Evolutionary conservation across 2,329 filamentous ascomycete genomes (phyloP).

Genomic region (Celoporthe dispersa): DNA sequence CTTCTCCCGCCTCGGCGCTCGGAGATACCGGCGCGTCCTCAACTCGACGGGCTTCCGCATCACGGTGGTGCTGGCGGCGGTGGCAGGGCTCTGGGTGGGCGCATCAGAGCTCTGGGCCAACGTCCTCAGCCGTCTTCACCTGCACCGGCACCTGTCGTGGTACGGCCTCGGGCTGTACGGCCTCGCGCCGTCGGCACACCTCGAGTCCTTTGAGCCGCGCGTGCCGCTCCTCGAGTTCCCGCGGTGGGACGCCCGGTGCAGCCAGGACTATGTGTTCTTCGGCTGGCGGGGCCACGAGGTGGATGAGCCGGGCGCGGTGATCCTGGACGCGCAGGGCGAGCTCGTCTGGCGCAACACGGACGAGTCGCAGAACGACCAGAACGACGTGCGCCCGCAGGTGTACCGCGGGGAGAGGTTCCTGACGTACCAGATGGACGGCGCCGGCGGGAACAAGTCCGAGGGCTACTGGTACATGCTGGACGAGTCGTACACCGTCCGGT

Average conservation of each 20-base stretch:
- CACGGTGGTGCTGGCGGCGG: constrained; percentile 8
- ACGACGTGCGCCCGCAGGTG: constrained; percentile 35
- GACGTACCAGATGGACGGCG: constrained; percentile 40
- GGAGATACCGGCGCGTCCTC: not conserved
- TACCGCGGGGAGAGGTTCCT: constrained; percentile 40
- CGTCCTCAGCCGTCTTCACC: constrained; percentile 23
- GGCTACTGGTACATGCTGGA: constrained; percentile 30
- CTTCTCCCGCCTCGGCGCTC: not conserved
- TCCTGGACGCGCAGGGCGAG: constrained; percentile 34
- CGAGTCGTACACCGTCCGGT: constrained; percentile 24
- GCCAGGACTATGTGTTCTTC: constrained; percentile 29
- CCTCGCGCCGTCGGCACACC: constrained; percentile 25
- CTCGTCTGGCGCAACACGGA: constrained; percentile 35
- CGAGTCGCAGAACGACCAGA: constrained; percentile 28
- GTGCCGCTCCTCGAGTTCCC: constrained; percentile 30
- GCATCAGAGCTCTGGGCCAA: constrained; percentile 16
- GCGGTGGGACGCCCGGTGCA: constrained; percentile 30
- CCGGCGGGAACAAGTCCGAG: constrained; percentile 19
- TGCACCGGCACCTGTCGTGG: constrained; percentile 29
- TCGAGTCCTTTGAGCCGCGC: constrained; percentile 28
- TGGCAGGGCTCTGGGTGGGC: constrained; percentile 17
- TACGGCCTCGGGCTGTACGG: constrained; percentile 25
- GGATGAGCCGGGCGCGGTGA: constrained; percentile 33
- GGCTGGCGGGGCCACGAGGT: constrained; percentile 30
- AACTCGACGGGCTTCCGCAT: constrained; percentile 12